A percentile compares a stretch with the other conserved stretches of the same genome.
Evolutionary conservation across 2,329 filamentous ascomycete species (phyloP).

Genomic region (Colletotrichum horii): DNA sequence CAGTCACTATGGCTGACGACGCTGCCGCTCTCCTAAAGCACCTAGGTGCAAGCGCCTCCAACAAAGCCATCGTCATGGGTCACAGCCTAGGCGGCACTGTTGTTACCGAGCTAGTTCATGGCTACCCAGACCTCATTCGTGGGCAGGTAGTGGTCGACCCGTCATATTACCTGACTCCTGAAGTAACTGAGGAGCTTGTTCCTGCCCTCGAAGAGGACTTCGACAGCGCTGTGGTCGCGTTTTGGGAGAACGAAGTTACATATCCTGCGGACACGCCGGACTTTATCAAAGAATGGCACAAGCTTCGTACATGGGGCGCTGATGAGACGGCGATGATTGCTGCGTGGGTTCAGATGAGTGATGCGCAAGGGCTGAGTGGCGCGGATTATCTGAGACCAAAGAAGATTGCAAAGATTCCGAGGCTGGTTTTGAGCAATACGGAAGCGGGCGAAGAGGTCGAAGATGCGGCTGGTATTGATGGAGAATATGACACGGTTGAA

Average conservation of each 20-base stretch:
- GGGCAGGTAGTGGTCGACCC: neutral
- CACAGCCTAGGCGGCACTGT: neutral
- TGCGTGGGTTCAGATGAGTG: neutral
- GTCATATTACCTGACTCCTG: neutral
- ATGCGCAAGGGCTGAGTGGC: neutral
- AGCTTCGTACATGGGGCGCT: neutral
- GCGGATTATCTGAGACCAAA: neutral
- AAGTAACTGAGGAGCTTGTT: neutral
- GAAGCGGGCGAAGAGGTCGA: neutral
- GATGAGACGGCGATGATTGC: neutral
- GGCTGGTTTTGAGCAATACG: neutral
- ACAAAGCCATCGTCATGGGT: neutral
- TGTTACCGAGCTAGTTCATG: neutral
- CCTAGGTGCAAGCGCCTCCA: neutral
- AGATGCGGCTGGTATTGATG: neutral
- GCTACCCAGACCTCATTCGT: neutral
- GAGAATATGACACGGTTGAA: neutral
- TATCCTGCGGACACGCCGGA: neutral
- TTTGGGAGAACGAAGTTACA: neutral
- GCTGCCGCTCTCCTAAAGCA: neutral
- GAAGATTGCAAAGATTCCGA: neutral
- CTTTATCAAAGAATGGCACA: neutral
- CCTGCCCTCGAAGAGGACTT: neutral
- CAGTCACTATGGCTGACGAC: neutral
- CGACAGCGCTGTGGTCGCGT: neutral